Evolutionary conservation across 306 rosid species (phyloP), one percentile per base, ranked within the genome.

Genomic region (Alnus rubra): DNA sequence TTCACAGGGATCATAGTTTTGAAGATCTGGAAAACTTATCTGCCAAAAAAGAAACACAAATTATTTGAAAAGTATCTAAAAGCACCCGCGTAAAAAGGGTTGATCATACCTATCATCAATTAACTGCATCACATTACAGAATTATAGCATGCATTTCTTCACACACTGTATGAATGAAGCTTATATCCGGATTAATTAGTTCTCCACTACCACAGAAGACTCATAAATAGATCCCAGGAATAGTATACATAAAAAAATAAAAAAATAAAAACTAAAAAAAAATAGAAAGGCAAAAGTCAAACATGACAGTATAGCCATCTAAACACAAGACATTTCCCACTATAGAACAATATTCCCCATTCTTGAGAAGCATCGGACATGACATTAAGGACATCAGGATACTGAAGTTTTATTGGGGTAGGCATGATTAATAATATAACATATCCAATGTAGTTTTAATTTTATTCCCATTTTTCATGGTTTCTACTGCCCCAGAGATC

Each of bases 11-110:
- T 92, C 94, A 74, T 89, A 88, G 18, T 83, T 79, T 69, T 70
- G 12, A 39, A 91, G 92, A 42, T 88, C 89, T 1, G 76, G 74
- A 75, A 91, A 84, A 73, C 62, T 88, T 82, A 88, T 89, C 97
- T 91, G 90, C 65, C 86, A 77, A 53, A 74, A 73, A 73, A 7
- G 56, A 77, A 55, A 64, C 2, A 7, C 45, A 52, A 51, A 28
- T n/a, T 30, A 67, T 53, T 80, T 68, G 7, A 42, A 42, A 4
- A 31, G 44, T 67, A 65, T 39, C 78, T 53, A 19, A 69, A 59
- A 39, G 76, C 10, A 14, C 75, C 68, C 53, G 69, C 37, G 71
- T 19, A 83, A 75, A 49, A 53, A 69, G 80, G 75, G 62, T 52
- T 70, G 42, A n/a, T 75, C 69, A 64, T 68, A 70, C 48, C 55